These are phyloP conservation scores for Microthlaspi erraticum DNA, from an alignment of 345 rosid species.

Conservation along the genomic window DNA sequence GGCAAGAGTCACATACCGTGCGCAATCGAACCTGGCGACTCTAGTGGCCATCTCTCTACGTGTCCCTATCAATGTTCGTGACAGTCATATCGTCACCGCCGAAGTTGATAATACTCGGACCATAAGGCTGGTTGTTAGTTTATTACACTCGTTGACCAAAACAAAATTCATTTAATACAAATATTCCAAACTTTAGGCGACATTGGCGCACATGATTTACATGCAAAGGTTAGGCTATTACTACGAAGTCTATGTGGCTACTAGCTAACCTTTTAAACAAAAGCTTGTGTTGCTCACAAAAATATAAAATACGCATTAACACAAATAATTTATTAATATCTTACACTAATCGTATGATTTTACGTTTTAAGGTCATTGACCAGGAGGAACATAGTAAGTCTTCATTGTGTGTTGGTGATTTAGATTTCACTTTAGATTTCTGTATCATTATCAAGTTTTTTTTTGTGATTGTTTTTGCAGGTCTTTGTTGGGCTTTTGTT, in stretches of 20 bases:
- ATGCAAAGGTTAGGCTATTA: not conserved
- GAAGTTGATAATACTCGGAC: constrained; percentile 17
- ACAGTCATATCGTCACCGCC: constrained; percentile 17
- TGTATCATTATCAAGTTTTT: no score
- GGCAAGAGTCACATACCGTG: constrained; percentile 29
- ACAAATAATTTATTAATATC: not conserved
- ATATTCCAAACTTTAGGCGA: constrained; percentile 8
- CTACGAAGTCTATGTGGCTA: not conserved
- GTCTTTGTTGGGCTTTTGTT: no score
- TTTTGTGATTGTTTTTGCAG: no score
- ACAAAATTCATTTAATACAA: not conserved
- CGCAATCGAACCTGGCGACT: constrained; percentile 35
- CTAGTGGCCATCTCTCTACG: constrained; percentile 22
- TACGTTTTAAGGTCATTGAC: no score
- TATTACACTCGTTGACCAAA: not conserved
- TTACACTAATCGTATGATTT: not conserved
- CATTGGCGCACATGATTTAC: constrained; percentile 18
- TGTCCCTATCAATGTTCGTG: not conserved
- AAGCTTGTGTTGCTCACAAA: no score
- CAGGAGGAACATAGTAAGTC: no score
- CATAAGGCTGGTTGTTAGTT: not conserved
- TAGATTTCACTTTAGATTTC: no score
- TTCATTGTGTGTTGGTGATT: no score
- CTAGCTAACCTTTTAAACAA: no score
- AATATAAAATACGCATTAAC: no score